phyloP scores from a whole-genome alignment of 345 rosid genomes.

The Lepidium didymum region DNA sequence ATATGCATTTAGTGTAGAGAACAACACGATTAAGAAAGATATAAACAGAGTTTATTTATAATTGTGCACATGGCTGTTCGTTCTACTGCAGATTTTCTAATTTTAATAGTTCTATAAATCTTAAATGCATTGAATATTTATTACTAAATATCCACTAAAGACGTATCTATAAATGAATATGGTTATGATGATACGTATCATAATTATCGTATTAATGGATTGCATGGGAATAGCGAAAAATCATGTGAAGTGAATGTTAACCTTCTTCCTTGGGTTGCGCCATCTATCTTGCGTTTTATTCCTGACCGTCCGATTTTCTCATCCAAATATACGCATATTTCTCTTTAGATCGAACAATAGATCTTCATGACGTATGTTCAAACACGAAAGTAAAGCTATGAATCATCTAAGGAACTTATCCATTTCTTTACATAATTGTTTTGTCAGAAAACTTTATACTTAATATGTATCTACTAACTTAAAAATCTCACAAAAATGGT shows the following conservation, averaged over 20 bases:
- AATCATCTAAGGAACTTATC: no score
- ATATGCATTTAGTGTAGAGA: no score
- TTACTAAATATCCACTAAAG: not conserved
- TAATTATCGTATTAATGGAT: conserved; percentile 1
- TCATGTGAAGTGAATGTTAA: conserved; percentile 11
- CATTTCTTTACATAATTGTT: no score
- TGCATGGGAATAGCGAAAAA: conserved; percentile 7
- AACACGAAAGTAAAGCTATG: no score
- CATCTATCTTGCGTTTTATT: not conserved
- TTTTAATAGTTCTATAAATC: conserved; percentile 1
- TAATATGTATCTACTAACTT: no score
- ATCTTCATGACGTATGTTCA: no score
- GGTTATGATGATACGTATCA: not conserved
- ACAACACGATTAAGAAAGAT: no score
- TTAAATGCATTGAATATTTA: not conserved
- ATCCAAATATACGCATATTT: no score
- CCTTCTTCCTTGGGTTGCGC: conserved; percentile 4
- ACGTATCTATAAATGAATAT: not conserved
- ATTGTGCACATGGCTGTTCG: no score
- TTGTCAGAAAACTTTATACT: no score
- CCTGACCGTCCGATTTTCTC: not conserved
- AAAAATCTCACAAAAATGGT: no score
- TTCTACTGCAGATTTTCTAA: not conserved
- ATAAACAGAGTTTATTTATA: no score
- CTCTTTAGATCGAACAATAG: not conserved